Evolutionary conservation across 768 basidiomycete species (phyloP).

Genomic region (Coprinellus micaceus): DNA sequence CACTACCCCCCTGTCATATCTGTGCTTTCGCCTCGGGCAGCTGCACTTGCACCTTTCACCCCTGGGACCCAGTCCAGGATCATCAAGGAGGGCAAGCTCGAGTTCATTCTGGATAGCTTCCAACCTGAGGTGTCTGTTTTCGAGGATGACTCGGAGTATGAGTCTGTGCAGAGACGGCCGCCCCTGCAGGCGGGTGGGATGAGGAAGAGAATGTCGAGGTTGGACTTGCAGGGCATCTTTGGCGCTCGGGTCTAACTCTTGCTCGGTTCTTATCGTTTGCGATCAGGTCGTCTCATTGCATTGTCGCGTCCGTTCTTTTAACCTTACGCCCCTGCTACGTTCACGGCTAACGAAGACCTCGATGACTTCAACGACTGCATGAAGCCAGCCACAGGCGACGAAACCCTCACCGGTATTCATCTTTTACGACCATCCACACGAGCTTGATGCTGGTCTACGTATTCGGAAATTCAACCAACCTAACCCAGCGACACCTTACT

Average conservation of each 20-base stretch:
- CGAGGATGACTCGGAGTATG: constrained; percentile 8
- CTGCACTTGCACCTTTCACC: neutral
- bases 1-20: constrained; percentile 7
- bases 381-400: too few species aligned
- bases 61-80: neutral
- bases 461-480: neutral
- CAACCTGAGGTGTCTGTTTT: constrained; percentile 11
- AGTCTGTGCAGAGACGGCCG: neutral
- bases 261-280: too few species aligned
- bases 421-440: neutral
- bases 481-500: neutral
- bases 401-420: too few species aligned
- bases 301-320: neutral
- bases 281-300: neutral
- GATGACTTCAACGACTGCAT: too few species aligned
- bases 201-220: constrained; percentile 5
- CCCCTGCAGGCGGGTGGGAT: neutral
- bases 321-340: neutral
- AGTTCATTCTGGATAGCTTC: constrained; percentile 10
- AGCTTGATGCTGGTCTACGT: neutral
- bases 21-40: neutral
- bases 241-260: neutral
- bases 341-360: too few species aligned
- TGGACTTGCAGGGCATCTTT: constrained; percentile 8
- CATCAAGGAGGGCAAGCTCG: constrained; percentile 8